Evolutionary conservation across 257 asterid species (phyloP).

Genomic region (Schizonepeta tenuifolia): DNA sequence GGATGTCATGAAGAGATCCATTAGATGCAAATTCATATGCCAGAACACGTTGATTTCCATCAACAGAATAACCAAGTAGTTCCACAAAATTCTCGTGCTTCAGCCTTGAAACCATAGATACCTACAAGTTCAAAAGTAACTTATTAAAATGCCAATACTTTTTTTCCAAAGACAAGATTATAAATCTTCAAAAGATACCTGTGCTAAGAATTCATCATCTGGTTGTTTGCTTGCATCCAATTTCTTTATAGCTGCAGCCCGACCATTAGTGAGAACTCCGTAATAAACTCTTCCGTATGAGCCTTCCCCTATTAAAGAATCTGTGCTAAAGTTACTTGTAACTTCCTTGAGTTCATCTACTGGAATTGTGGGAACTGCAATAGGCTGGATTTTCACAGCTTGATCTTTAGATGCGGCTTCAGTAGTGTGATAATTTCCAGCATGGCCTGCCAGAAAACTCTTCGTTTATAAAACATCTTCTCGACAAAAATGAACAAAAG

Average conservation of each 20-base stretch:
- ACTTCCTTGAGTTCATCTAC: constrained; percentile 80
- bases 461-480: constrained; percentile 13
- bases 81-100: constrained; percentile 78
- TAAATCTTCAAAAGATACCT: constrained; percentile 50
- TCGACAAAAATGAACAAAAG: constrained; percentile 2
- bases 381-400: constrained; percentile 68
- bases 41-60: constrained; percentile 79
- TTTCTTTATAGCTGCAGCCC: constrained; percentile 82
- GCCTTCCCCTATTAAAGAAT: constrained; percentile 83
- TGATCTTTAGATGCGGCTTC: constrained; percentile 61
- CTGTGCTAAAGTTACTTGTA: constrained; percentile 64
- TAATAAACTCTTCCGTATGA: constrained; percentile 90
- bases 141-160: neutral
- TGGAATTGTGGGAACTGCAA: constrained; percentile 71
- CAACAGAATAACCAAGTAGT: constrained; percentile 86
- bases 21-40: constrained; percentile 84
- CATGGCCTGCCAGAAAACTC: constrained; percentile 48
- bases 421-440: constrained; percentile 54
- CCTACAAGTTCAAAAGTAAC: constrained; percentile 46
- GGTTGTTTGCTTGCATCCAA: constrained; percentile 86
- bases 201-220: constrained; percentile 82
- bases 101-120: constrained; percentile 90
- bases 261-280: constrained; percentile 61
- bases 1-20: constrained; percentile 94
- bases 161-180: constrained; percentile 19